These are phyloP conservation scores for Blastobotrys aristatus DNA, from an alignment of 1,139 yeast genomes.

Conservation along the genomic window DNA sequence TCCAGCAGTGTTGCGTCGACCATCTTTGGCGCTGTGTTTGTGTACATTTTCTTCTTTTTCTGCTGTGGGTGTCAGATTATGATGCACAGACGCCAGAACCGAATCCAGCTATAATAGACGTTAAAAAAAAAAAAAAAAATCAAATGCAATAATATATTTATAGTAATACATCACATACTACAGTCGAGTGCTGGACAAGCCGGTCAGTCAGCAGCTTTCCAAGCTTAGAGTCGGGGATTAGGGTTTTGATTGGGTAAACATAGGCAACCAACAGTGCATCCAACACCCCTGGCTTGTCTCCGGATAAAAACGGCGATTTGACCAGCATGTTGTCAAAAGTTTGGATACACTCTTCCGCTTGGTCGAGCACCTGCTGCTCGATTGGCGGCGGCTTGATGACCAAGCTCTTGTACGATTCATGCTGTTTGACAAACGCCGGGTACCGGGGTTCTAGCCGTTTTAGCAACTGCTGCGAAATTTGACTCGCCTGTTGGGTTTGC, in stretches of 20 bases:
- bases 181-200: conserved; percentile 18
- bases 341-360: conserved; percentile 11
- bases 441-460: conserved; percentile 19
- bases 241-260: conserved; percentile 21
- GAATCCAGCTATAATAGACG: conserved; percentile 42
- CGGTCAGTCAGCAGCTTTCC: conserved; percentile 18
- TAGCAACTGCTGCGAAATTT: conserved; percentile 17
- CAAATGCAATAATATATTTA: conserved; percentile 5
- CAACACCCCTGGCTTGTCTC: conserved; percentile 18
- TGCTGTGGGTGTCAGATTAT: conserved; percentile 86
- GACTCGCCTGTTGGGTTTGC: conserved; percentile 16
- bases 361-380: conserved; percentile 17
- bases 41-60: conserved; percentile 70
- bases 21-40: conserved; percentile 81
- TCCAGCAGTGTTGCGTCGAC: conserved; percentile 68
- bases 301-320: not conserved
- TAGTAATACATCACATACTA: conserved; percentile 16
- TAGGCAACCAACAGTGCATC: conserved; percentile 28
- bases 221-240: conserved; percentile 18
- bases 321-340: conserved; percentile 9
- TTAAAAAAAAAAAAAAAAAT: not conserved
- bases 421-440: conserved; percentile 15
- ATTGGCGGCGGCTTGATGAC: conserved; percentile 11
- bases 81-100: conserved; percentile 54
- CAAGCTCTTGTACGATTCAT: conserved; percentile 12